These are phyloP conservation scores for Alternaria tenuissima DNA, from an alignment of 2,329 filamentous ascomycete species.

Conservation along the genomic window DNA sequence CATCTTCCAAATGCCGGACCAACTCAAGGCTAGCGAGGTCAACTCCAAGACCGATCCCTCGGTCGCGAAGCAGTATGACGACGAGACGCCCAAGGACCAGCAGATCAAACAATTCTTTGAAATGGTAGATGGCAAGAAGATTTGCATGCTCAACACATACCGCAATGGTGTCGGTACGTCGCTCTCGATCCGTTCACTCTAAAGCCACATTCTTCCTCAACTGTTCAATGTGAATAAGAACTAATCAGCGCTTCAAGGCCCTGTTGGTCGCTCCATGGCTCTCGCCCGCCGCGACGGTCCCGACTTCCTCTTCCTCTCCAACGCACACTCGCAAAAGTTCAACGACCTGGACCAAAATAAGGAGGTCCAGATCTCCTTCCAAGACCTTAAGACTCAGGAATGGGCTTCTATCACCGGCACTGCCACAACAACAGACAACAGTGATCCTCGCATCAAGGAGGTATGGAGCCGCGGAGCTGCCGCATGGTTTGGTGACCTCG, in stretches of 20 bases:
- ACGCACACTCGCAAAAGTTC: conserved; percentile 58
- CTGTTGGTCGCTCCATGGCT: conserved; percentile 59
- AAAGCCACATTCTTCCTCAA: neutral
- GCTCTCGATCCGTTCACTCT: neutral
- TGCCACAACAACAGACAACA: conserved; percentile 52
- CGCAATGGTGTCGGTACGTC: conserved; percentile 51
- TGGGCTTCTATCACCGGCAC: conserved; percentile 59
- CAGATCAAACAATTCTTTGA: conserved; percentile 60
- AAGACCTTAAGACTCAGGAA: conserved; percentile 57
- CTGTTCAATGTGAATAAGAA: neutral
- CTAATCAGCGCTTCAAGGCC: conserved; percentile 34
- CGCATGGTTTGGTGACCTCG: conserved; percentile 62
- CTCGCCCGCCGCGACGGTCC: conserved; percentile 64
- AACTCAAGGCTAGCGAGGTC: conserved; percentile 52
- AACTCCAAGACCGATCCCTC: conserved; percentile 56
- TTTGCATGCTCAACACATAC: conserved; percentile 55
- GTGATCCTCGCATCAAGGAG: conserved; percentile 60
- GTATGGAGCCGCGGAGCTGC: conserved; percentile 51
- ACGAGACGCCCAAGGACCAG: conserved; percentile 52
- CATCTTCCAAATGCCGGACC: conserved; percentile 56
- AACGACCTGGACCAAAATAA: conserved; percentile 54
- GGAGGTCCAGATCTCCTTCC: conserved; percentile 57
- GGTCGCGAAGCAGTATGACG: conserved; percentile 60
- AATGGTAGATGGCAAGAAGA: conserved; percentile 57
- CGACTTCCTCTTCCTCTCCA: conserved; percentile 61